Evolutionary conservation across 2,329 filamentous ascomycete genomes (phyloP).

Genomic region (Ophiostoma sp.): DNA sequence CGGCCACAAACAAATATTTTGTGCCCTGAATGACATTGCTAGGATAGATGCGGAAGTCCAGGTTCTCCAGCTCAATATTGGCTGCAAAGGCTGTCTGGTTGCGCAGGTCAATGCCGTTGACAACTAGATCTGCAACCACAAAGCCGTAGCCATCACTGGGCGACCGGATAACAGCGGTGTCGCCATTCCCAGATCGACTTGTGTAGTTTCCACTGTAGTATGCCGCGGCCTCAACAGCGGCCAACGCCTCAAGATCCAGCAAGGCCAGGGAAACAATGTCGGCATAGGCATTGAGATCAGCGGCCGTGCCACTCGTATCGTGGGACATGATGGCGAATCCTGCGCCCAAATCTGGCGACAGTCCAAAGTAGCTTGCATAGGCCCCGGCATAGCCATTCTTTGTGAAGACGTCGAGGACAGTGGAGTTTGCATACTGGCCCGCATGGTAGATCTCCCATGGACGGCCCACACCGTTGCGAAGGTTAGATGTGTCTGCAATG

Average conservation of each 20-base stretch:
- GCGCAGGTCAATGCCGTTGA: background rate
- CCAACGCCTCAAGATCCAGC: background rate
- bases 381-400: background rate
- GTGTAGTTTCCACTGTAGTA: constrained; percentile 2
- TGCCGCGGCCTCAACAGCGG: background rate
- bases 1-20: background rate
- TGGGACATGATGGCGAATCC: background rate
- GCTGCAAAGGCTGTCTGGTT: background rate
- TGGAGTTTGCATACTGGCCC: background rate
- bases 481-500: constrained; percentile 1
- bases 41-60: constrained; percentile 4
- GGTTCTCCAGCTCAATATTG: background rate
- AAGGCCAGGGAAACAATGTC: background rate
- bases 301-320: background rate
- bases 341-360: background rate
- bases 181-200: background rate
- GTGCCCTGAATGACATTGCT: background rate
- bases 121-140: background rate
- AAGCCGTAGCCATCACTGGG: background rate
- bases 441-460: background rate
- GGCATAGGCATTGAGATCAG: background rate
- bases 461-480: background rate
- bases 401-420: background rate
- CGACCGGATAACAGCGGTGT: background rate
- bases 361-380: background rate